These are phyloP conservation scores for Pseudonitzschia multiseries DNA, from an alignment of 108 stramenopile genomes.

Conservation along the genomic window DNA sequence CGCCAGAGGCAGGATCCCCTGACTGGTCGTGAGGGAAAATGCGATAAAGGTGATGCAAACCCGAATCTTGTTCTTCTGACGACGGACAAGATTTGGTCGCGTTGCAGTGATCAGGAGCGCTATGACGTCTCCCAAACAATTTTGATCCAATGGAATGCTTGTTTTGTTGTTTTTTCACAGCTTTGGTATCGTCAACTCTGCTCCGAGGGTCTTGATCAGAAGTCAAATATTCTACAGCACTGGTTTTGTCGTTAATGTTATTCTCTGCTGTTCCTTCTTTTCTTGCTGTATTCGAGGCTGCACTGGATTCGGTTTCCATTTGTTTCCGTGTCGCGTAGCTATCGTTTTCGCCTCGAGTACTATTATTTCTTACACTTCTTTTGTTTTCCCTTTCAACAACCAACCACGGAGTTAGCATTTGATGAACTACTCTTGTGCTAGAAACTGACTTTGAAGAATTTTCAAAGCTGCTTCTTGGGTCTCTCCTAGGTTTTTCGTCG, in stretches of 20 bases:
- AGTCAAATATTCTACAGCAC: neutral
- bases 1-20: neutral
- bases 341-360: neutral
- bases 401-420: constrained; percentile 10
- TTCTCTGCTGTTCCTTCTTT: neutral
- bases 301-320: no score
- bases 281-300: neutral
- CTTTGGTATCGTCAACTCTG: neutral
- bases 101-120: neutral
- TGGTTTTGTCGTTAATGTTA: neutral
- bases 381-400: neutral
- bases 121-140: neutral
- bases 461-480: neutral
- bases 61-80: no score
- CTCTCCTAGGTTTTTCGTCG: no score
- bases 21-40: neutral
- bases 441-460: neutral
- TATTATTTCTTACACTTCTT: neutral
- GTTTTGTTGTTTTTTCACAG: neutral
- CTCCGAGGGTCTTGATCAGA: neutral
- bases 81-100: neutral
- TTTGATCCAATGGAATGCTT: neutral
- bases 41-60: neutral
- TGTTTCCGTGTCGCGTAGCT: neutral
- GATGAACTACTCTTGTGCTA: neutral